Evolutionary conservation across 2,329 filamentous ascomycete species (phyloP).

Genomic region (Leptosphaerulina australis): DNA sequence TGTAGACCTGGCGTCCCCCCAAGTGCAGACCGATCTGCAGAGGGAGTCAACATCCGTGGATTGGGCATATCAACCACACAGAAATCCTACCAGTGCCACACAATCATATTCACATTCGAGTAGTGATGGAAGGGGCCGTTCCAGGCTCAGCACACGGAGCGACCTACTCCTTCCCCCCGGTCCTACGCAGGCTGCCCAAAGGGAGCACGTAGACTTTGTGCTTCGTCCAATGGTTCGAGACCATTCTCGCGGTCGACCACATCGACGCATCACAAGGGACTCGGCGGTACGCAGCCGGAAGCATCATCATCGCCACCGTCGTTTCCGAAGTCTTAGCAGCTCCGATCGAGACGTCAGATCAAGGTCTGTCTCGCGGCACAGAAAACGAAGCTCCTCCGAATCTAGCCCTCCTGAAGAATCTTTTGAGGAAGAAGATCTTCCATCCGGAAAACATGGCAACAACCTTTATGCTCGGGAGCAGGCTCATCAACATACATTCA

Average conservation of each 20-base stretch:
- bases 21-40: conserved; percentile 16
- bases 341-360: conserved; percentile 12
- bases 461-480: conserved; percentile 33
- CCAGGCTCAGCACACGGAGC: conserved; percentile 25
- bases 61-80: conserved; percentile 34
- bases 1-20: background rate
- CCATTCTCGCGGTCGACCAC: conserved; percentile 34
- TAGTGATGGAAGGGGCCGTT: conserved; percentile 7
- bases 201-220: conserved; percentile 41
- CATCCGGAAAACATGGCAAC: conserved; percentile 22
- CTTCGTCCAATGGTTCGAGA: conserved; percentile 34
- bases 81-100: background rate
- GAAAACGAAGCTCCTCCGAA: conserved; percentile 16
- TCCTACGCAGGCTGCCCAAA: conserved; percentile 26
- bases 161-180: conserved; percentile 33
- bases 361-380: conserved; percentile 8
- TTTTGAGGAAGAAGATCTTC: conserved; percentile 27
- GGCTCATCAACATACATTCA: conserved; percentile 47
- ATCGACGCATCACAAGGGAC: conserved; percentile 15
- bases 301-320: conserved; percentile 23
- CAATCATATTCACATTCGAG: conserved; percentile 23
- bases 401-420: conserved; percentile 23
- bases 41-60: conserved; percentile 31
- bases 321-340: conserved; percentile 6
- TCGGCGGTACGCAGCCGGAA: conserved; percentile 3